phyloP scores from a whole-genome alignment of 805 yeast genomes.

The Candida tibetensis region DNA sequence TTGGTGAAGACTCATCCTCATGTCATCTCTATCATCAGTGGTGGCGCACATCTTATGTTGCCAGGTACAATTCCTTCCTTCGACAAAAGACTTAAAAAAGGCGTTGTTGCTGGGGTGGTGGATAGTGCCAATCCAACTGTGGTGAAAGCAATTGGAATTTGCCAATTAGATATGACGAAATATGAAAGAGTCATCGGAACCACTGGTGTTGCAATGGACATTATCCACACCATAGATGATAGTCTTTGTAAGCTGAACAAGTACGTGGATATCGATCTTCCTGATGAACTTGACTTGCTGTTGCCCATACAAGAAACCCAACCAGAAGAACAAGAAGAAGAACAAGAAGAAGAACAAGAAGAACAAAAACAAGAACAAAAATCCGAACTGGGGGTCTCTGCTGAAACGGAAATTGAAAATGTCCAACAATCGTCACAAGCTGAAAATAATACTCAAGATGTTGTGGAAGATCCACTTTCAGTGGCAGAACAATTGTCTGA shows the following conservation, averaged over 20 bases:
- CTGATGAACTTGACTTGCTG: constrained; percentile 24
- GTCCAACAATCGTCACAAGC: background rate
- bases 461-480: constrained; percentile 19
- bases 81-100: constrained; percentile 46
- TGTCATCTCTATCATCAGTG: constrained; percentile 65
- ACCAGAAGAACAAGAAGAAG: constrained; percentile 10
- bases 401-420: constrained; percentile 8
- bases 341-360: constrained; percentile 16
- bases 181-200: constrained; percentile 53
- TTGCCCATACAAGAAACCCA: constrained; percentile 40
- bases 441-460: background rate
- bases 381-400: constrained; percentile 10
- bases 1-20: constrained; percentile 65
- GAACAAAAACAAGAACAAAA: constrained; percentile 11
- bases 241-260: constrained; percentile 53
- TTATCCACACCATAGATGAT: constrained; percentile 70
- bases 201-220: constrained; percentile 74
- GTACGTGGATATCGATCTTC: constrained; percentile 34
- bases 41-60: constrained; percentile 81
- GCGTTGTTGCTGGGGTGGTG: constrained; percentile 70
- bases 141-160: constrained; percentile 69
- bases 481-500: constrained; percentile 36
- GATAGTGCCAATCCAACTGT: constrained; percentile 58
- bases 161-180: constrained; percentile 46
- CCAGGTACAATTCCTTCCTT: constrained; percentile 68